Evolutionary conservation across 768 basidiomycete species (phyloP).

Genomic region (Phanerochaete sordida): DNA sequence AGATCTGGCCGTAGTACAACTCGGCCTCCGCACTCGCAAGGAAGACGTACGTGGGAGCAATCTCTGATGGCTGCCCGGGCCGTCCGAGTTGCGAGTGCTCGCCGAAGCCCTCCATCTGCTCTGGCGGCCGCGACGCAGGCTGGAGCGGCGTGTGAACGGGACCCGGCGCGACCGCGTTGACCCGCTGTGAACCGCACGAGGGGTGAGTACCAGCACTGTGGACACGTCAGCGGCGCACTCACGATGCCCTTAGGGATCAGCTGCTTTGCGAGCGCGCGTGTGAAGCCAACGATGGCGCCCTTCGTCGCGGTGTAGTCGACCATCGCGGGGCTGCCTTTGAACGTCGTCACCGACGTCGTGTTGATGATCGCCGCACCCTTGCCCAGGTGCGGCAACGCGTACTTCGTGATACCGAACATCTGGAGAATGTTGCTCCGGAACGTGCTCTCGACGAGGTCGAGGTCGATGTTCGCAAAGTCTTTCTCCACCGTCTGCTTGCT

Average conservation of each 20-base stretch:
- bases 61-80: slow-evolving; percentile 51
- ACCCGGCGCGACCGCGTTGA: slow-evolving; percentile 36
- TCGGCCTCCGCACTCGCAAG: slow-evolving; percentile 35
- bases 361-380: slow-evolving; percentile 59
- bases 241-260: slow-evolving; percentile 56
- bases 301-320: slow-evolving; percentile 57
- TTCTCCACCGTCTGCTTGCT: slow-evolving; percentile 45
- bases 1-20: slow-evolving; percentile 20
- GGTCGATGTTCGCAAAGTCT: slow-evolving; percentile 44
- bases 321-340: slow-evolving; percentile 33
- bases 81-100: slow-evolving; percentile 46
- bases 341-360: slow-evolving; percentile 56
- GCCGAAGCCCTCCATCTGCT: slow-evolving; percentile 54
- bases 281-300: slow-evolving; percentile 57
- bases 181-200: slow-evolving; percentile 4
- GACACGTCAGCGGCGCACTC: slow-evolving; percentile 36
- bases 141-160: slow-evolving; percentile 59
- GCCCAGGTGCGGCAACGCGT: slow-evolving; percentile 54
- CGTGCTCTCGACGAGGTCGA: slow-evolving; percentile 50
- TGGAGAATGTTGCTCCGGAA: slow-evolving; percentile 56
- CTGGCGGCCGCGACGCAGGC: slow-evolving; percentile 47
- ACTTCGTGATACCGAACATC: slow-evolving; percentile 57
- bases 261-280: slow-evolving; percentile 49
- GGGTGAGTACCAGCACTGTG: not conserved
- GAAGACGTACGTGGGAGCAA: slow-evolving; percentile 52